Conservation (phyloP, 345 rosid species). For the Linum usitatissimum region DNA sequence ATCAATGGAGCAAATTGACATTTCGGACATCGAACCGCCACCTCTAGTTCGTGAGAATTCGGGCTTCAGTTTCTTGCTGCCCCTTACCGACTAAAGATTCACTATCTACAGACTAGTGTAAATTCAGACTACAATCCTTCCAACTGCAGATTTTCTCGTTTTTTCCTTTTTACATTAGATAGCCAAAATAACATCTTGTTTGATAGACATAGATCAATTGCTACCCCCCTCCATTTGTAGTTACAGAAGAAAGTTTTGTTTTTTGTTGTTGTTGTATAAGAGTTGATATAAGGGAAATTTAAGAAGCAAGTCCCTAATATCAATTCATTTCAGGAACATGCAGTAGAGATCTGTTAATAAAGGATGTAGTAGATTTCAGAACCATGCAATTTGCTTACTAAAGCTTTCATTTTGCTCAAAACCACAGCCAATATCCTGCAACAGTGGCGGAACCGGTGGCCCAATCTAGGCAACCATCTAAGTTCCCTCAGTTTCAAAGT, state of each 20-base stretch:
- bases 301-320: not conserved
- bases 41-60: not conserved
- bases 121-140: not conserved
- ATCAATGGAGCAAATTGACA: slow-evolving; percentile 6
- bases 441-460: no score
- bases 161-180: not conserved
- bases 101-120: not conserved
- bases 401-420: no score
- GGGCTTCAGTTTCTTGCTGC: slow-evolving; percentile 3
- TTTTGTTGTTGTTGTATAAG: not conserved
- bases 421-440: no score
- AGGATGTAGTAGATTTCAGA: not conserved
- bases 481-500: no score
- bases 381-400: no score
- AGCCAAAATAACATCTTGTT: not conserved
- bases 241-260: not conserved
- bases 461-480: no score
- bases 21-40: slow-evolving; percentile 2
- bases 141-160: not conserved
- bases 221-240: not conserved
- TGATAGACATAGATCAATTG: not conserved
- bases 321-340: not conserved
- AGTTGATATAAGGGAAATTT: not conserved
- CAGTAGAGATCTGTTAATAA: not conserved
- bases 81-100: not conserved